A percentile compares a stretch with the other conserved stretches of the same genome.
phyloP scores from a whole-genome alignment of 78 protist genomes.

The Neovahlkampfia damariscottae region DNA sequence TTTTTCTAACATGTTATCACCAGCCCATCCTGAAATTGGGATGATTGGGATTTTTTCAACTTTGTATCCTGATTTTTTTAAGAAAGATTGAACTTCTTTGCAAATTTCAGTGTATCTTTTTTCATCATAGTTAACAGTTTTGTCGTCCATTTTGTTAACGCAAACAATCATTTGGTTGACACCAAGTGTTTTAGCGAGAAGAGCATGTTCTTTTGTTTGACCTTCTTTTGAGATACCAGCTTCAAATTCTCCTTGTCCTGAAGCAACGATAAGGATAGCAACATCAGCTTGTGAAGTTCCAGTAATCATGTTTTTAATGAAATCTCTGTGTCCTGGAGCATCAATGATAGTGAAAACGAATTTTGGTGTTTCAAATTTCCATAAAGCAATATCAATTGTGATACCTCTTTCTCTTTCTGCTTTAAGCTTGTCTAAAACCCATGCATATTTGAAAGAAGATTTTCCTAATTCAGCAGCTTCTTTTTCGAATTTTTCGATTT shows the following conservation, averaged over 20 bases:
- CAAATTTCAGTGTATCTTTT: constrained; percentile 76
- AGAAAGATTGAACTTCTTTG: constrained; percentile 51
- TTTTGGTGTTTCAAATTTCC: constrained; percentile 95
- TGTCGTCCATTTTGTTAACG: constrained; percentile 93
- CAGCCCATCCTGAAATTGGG: constrained; percentile 93
- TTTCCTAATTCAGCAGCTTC: constrained; percentile 91
- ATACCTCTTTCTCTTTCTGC: constrained; percentile 87
- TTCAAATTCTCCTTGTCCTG: constrained; percentile 87
- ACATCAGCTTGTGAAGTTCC: constrained; percentile 96
- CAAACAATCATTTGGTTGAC: constrained; percentile 88
- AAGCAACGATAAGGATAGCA: constrained; percentile 82
- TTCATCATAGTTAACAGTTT: constrained; percentile 62
- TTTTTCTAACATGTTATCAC: constrained; percentile 91
- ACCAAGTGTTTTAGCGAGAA: constrained; percentile 92
- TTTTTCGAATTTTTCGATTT: constrained; percentile 72
- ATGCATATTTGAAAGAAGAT: constrained; percentile 96
- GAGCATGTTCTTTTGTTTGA: constrained; percentile 96
- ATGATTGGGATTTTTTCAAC: constrained; percentile 68
- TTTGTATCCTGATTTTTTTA: constrained; percentile 83
- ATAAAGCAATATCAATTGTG: constrained; percentile 74
- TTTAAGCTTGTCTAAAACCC: constrained; percentile 94
- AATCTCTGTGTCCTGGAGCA: constrained; percentile 99
- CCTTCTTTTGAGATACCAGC: constrained; percentile 92
- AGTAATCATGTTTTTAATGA: constrained; percentile 99
- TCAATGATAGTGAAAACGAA: constrained; percentile 97